phyloP scores from a whole-genome alignment of 768 basidiomycete genomes.

The Termitomyces sp. region DNA sequence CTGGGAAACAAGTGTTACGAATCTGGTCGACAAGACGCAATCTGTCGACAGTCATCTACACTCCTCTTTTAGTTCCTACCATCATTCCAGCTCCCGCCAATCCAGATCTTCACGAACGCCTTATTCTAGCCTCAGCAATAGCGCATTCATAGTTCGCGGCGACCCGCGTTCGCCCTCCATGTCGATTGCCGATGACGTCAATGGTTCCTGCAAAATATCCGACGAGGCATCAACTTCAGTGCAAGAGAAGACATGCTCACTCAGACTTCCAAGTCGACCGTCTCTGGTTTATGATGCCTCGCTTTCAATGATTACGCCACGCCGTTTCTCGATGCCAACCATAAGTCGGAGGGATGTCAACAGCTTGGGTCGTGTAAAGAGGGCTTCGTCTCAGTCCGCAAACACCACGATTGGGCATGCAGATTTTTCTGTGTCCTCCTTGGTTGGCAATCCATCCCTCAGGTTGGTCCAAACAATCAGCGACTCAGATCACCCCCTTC shows the following conservation, averaged over 20 bases:
- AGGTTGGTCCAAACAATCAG: slow-evolving; percentile 22
- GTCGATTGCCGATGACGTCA: slow-evolving; percentile 15
- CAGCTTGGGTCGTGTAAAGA: slow-evolving; percentile 16
- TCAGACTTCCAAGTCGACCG: slow-evolving; percentile 20
- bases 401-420: slow-evolving; percentile 21
- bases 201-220: slow-evolving; percentile 6
- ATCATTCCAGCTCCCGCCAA: slow-evolving; percentile 19
- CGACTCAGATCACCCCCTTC: slow-evolving; percentile 18
- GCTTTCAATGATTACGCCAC: slow-evolving; percentile 4
- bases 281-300: slow-evolving; percentile 18
- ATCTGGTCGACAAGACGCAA: slow-evolving; percentile 16
- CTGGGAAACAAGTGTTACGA: slow-evolving; percentile 38
- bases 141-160: not conserved
- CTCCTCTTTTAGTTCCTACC: slow-evolving; percentile 20
- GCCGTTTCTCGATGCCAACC: slow-evolving; percentile 33
- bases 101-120: slow-evolving; percentile 9
- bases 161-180: slow-evolving; percentile 18
- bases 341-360: slow-evolving; percentile 18
- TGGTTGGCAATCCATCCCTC: slow-evolving; percentile 21
- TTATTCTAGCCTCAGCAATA: slow-evolving; percentile 11
- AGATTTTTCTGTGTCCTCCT: slow-evolving; percentile 12
- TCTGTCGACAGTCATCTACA: slow-evolving; percentile 18
- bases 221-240: slow-evolving; percentile 2
- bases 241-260: slow-evolving; percentile 13
- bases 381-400: slow-evolving; percentile 22